Evolutionary conservation across 2,329 filamentous ascomycete genomes (phyloP).

Genomic region (Trichoderma aggressivum): DNA sequence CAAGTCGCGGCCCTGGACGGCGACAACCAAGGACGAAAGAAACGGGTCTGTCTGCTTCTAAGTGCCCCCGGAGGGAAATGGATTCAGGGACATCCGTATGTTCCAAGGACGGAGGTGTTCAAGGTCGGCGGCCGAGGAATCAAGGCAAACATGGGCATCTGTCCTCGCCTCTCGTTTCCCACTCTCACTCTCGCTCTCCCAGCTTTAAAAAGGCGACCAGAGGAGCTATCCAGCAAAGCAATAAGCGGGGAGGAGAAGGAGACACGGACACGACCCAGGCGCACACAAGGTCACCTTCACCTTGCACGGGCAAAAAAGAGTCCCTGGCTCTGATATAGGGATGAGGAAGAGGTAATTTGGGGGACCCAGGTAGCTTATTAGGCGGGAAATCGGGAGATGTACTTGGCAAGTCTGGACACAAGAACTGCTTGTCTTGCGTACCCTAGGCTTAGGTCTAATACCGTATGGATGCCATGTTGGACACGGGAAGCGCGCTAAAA

Average conservation of each 20-base stretch:
- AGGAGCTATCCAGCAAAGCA: constrained; percentile 15
- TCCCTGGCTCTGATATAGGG: constrained; percentile 14
- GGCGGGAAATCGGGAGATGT: constrained; percentile 12
- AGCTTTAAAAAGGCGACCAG: neutral
- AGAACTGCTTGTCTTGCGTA: constrained; percentile 7
- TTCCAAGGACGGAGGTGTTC: neutral
- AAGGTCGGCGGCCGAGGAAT: constrained; percentile 2
- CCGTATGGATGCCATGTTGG: constrained; percentile 18
- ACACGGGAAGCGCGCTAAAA: constrained; percentile 19
- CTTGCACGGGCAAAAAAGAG: neutral
- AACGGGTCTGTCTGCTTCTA: constrained; percentile 9
- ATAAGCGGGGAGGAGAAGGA: constrained; percentile 16
- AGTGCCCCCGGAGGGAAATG: constrained; percentile 1
- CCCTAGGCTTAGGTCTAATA: constrained; percentile 17
- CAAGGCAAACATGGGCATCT: neutral
- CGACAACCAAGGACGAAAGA: constrained; percentile 10
- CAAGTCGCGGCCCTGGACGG: constrained; percentile 8
- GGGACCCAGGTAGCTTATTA: constrained; percentile 17
- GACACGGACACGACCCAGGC: neutral
- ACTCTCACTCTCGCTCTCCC: neutral
- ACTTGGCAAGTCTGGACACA: constrained; percentile 6
- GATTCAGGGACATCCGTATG: constrained; percentile 3
- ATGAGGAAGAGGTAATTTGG: constrained; percentile 6
- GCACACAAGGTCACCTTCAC: neutral
- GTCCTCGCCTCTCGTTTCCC: neutral